Base-by-base conservation (phyloP, 169 alveolate species). In the Theileria sp. region DNA sequence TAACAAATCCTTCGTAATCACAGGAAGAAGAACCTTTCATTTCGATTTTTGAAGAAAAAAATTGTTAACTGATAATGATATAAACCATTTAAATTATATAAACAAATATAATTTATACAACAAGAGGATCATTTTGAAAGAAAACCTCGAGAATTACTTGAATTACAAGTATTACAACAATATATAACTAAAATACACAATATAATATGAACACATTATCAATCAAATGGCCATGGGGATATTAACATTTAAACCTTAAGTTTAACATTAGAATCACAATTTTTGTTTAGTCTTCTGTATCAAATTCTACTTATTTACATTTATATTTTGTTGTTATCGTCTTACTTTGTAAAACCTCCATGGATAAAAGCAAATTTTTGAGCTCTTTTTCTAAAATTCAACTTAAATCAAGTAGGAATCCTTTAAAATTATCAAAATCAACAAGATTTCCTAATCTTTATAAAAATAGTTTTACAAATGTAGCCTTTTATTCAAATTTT, bases 1-100 rank as follows among this genome's bases (percentile, higher is more conserved):
- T 28, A 32, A 34, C 79, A 60, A 76, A 81, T 13, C 80, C 85
- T 4, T 49, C 36, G 9, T 69, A 17, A 25, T 17, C 26, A 58
- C 26, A 58, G 28, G 10, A 8, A 13, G 5, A 25, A 21, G 67
- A 58, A 58, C 36, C 67, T 17, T 58, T 58, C 67, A 58, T 58
- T 58, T 58, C 10, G 8, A 44, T 44, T 44, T 44, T 44, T 10
- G 17, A 10, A 44, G 15, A 15, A 2, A 15, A 44, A 44, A 44
- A 44, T 5, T 44, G 54, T 44, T 8, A 44, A 44, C 1, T 44
- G 15, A 44, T 44, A 8, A 44, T 7, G 54, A 44, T 44, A 44
- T 13, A 7, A 44, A 13, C 54, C 54, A 44, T 44, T 44, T 44
- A 13, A 8, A 2, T 13, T 44, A 13, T 44, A 13, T 8, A 44